phyloP scores from a whole-genome alignment of 768 basidiomycete genomes.

The Mrakia blollopis region DNA sequence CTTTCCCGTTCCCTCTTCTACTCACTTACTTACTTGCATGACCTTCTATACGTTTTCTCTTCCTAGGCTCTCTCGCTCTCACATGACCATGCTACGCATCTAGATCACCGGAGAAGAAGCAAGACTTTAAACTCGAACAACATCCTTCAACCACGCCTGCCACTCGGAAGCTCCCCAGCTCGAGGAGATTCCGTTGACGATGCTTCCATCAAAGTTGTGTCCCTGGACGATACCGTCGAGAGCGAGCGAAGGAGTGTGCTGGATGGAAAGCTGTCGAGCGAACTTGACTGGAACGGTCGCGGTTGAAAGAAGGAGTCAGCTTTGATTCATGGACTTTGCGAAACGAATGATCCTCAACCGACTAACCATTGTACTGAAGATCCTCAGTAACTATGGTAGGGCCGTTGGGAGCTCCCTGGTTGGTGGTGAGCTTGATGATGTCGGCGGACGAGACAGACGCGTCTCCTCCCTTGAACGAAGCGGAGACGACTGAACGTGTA shows the following conservation, averaged over 20 bases:
- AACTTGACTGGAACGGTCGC: conserved; percentile 20
- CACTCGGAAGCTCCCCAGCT: conserved; percentile 19
- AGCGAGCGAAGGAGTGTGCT: conserved; percentile 18
- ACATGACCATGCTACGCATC: too few species aligned
- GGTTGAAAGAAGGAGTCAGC: background rate
- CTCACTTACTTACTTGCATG: too few species aligned
- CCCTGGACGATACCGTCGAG: conserved; percentile 24
- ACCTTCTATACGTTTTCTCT: too few species aligned
- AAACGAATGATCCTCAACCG: background rate
- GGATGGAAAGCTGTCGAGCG: conserved; percentile 16
- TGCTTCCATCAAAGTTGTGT: conserved; percentile 3
- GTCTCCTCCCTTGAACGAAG: background rate
- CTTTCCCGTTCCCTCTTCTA: too few species aligned
- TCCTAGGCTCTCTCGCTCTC: too few species aligned
- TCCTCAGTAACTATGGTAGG: background rate
- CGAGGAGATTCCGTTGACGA: conserved; percentile 22
- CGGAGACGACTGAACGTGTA: background rate
- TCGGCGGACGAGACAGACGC: background rate
- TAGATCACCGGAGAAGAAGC: too few species aligned
- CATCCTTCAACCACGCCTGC: conserved; percentile 1
- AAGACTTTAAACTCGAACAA: background rate
- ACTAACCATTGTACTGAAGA: conserved; percentile 22
- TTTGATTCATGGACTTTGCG: background rate
- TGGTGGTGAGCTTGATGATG: background rate
- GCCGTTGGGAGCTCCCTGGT: conserved; percentile 15